A percentile compares a stretch with the other conserved stretches of the same genome.
These are phyloP conservation scores for Nicotiana noctiflora DNA, from an alignment of 257 asterid species.

Conservation along the genomic window DNA sequence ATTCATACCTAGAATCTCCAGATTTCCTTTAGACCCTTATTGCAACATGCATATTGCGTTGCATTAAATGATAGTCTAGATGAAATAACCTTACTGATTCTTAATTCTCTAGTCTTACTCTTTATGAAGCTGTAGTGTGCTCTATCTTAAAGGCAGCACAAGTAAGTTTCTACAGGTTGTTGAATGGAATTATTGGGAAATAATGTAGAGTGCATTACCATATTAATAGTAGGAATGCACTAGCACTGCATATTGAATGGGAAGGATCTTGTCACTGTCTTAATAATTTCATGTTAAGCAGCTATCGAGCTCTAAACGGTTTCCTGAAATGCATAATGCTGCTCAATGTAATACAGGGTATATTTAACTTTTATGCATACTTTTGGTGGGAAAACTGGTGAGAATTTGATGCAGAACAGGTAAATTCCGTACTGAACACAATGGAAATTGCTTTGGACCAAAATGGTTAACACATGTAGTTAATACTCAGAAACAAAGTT, in stretches of 20 bases:
- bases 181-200: neutral
- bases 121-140: neutral
- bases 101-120: neutral
- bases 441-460: neutral
- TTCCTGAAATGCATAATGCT: neutral
- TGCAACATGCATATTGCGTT: neutral
- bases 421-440: neutral
- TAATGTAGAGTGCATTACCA: neutral
- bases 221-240: neutral
- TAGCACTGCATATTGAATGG: neutral
- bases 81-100: neutral
- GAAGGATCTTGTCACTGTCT: neutral
- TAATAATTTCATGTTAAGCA: neutral
- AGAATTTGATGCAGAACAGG: neutral
- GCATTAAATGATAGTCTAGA: neutral
- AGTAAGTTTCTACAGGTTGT: neutral
- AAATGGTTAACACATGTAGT: no score
- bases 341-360: neutral
- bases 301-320: neutral
- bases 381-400: neutral
- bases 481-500: neutral
- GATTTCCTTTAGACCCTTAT: neutral
- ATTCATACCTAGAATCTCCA: neutral
- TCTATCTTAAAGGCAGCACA: neutral
- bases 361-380: neutral